Conservation (phyloP, 164 flowering plant species). For the Cinnamomum micranthum region DNA sequence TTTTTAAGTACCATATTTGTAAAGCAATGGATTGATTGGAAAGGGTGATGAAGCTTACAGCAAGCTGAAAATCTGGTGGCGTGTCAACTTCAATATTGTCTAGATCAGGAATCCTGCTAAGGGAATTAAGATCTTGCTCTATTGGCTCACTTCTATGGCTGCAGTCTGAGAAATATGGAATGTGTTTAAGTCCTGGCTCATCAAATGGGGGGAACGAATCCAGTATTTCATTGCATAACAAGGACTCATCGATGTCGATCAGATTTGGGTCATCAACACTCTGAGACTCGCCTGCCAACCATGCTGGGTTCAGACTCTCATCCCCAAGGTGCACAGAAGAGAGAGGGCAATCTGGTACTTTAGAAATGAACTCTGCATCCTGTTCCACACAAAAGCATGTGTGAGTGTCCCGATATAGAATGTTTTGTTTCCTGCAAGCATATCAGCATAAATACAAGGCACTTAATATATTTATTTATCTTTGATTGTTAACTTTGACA, state of each 20-base stretch:
- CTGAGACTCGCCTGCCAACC: conserved; percentile 67
- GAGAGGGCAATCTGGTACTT: conserved; percentile 12
- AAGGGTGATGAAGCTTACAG: conserved; percentile 36
- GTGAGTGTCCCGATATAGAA: not conserved
- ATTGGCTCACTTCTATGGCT: conserved; percentile 7
- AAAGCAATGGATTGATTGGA: not conserved
- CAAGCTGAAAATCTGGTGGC: conserved; percentile 52
- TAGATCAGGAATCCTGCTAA: conserved; percentile 48
- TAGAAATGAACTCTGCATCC: conserved; percentile 25
- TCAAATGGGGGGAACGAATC: conserved; percentile 24
- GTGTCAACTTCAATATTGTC: conserved; percentile 49
- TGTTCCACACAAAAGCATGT: conserved; percentile 14
- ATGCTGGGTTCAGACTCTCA: conserved; percentile 19
- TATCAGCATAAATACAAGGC: too few species aligned
- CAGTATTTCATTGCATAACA: conserved; percentile 53
- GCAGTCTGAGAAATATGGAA: conserved; percentile 9
- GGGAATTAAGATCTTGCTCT: conserved; percentile 16
- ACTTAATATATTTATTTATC: too few species aligned
- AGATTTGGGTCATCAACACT: conserved; percentile 31
- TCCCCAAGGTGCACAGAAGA: conserved; percentile 20
- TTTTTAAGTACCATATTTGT: not conserved
- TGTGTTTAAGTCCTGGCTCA: conserved; percentile 19
- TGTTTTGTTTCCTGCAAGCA: too few species aligned
- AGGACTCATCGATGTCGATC: conserved; percentile 21
- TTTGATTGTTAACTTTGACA: too few species aligned